phyloP scores from a whole-genome alignment of 352 stramenopile genomes.

The Pythium biforme region DNA sequence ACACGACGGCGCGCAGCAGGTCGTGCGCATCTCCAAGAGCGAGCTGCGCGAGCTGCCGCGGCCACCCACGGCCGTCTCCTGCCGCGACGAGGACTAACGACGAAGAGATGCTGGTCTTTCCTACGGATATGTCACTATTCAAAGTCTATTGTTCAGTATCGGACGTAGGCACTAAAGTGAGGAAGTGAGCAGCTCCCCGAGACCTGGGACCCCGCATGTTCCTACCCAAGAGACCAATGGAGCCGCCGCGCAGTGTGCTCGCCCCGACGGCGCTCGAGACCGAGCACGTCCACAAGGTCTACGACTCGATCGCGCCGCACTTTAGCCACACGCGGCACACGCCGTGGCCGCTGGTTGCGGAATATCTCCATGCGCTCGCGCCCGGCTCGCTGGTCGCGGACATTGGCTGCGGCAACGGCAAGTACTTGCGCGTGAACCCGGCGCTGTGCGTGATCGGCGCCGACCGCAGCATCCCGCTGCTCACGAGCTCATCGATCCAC shows the following conservation, averaged over 20 bases:
- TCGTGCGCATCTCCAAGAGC: constrained; percentile 67
- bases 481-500: constrained; percentile 40
- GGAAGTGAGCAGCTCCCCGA: neutral
- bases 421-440: constrained; percentile 71
- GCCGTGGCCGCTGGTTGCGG: constrained; percentile 72
- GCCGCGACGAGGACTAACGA: constrained; percentile 8
- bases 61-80: constrained; percentile 19
- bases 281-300: constrained; percentile 84
- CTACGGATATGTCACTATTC: neutral
- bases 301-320: constrained; percentile 81
- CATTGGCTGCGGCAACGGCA: constrained; percentile 82
- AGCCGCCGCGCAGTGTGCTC: constrained; percentile 25
- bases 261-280: constrained; percentile 56
- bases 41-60: constrained; percentile 58
- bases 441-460: constrained; percentile 63
- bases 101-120: neutral
- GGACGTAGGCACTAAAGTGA: neutral
- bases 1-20: constrained; percentile 29
- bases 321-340: constrained; percentile 84
- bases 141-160: neutral
- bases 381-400: constrained; percentile 64
- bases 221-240: neutral
- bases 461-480: constrained; percentile 76
- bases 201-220: no score
- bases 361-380: constrained; percentile 52